These are phyloP conservation scores for Asterophora parasitica DNA, from an alignment of 768 basidiomycete genomes.

Conservation along the genomic window DNA sequence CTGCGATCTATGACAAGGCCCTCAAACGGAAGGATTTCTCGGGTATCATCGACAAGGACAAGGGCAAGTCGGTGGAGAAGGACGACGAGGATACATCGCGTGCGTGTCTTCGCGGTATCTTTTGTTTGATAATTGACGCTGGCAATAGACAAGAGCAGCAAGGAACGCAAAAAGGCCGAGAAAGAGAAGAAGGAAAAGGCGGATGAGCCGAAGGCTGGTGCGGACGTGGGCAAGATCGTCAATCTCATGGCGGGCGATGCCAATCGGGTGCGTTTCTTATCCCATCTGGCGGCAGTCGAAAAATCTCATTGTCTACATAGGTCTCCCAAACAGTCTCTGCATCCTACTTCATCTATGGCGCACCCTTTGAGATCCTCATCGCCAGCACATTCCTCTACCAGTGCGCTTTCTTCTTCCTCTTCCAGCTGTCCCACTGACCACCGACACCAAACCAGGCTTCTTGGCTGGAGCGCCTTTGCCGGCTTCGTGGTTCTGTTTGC, in stretches of 20 bases:
- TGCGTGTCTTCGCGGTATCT: not conserved
- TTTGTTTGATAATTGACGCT: not conserved
- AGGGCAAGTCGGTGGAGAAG: conserved; percentile 25
- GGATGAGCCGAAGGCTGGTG: conserved; percentile 66
- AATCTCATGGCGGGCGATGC: conserved; percentile 84
- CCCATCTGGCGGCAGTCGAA: not conserved
- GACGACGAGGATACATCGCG: conserved; percentile 36
- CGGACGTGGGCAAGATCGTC: conserved; percentile 86
- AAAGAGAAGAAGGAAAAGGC: conserved; percentile 36
- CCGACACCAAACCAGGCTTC: conserved; percentile 35
- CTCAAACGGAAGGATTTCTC: conserved; percentile 80
- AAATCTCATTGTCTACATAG: conserved; percentile 16
- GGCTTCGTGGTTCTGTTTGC: conserved; percentile 66
- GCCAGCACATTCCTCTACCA: conserved; percentile 73
- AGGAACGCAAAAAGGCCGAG: conserved; percentile 29
- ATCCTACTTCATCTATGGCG: conserved; percentile 66
- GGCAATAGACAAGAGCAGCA: conserved; percentile 1
- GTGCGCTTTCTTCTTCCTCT: conserved; percentile 33
- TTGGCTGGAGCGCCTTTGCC: conserved; percentile 68
- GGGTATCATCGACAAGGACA: conserved; percentile 57
- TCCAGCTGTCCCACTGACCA: not conserved
- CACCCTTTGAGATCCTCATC: conserved; percentile 75
- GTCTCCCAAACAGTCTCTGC: conserved; percentile 51
- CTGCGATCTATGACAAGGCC: conserved; percentile 84
- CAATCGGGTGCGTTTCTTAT: conserved; percentile 36